Evolutionary conservation across 495 filamentous ascomycete species (phyloP).

Genomic region (Tuber magnatum): DNA sequence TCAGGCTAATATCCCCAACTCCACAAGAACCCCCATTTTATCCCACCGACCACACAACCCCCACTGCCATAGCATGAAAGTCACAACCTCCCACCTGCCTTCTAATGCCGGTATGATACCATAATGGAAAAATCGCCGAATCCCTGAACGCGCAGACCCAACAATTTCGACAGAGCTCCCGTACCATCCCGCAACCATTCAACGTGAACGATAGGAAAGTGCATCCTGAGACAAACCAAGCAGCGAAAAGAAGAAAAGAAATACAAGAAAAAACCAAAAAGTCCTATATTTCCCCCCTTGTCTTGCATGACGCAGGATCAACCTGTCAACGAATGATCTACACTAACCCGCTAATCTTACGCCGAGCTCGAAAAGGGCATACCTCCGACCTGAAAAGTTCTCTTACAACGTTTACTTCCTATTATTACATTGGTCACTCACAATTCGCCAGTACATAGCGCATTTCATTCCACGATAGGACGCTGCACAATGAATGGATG

Average conservation of each 20-base stretch:
- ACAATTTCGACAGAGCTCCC: neutral
- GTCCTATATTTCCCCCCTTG: neutral
- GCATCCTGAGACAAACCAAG: neutral
- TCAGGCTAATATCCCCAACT: conserved; percentile 1
- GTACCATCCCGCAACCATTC: neutral
- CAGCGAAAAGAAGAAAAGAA: neutral
- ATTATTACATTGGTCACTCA: neutral
- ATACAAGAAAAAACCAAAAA: neutral
- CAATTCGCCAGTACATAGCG: neutral
- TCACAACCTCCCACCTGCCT: neutral
- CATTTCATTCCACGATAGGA: neutral
- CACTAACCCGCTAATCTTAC: neutral
- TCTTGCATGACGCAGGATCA: neutral
- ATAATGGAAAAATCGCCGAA: neutral
- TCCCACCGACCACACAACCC: neutral
- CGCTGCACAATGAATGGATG: neutral
- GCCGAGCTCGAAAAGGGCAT: neutral
- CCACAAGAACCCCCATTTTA: neutral
- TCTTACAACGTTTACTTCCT: neutral
- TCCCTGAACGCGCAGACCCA: neutral
- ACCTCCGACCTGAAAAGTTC: neutral
- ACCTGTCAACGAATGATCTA: neutral
- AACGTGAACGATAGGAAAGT: neutral
- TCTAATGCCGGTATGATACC: neutral
- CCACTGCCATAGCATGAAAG: neutral